Evolutionary conservation across 2,329 filamentous ascomycete genomes (phyloP).

Genomic region (Diplodia seriata): DNA sequence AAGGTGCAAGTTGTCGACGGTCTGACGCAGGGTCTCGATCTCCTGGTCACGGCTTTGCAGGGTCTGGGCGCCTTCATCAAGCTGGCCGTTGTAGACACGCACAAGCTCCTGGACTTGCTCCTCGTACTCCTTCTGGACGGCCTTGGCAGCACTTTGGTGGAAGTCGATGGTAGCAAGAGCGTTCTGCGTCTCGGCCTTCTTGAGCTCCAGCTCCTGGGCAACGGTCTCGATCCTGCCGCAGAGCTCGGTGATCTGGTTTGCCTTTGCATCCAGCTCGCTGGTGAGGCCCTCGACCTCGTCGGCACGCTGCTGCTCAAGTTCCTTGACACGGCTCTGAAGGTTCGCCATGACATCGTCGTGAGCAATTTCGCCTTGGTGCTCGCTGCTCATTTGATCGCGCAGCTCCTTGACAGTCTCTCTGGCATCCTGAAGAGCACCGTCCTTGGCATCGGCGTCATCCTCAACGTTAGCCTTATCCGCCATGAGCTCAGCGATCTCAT

Average conservation of each 20-base stretch:
- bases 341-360: conserved; percentile 15
- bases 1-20: conserved; percentile 22
- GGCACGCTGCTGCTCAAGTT: conserved; percentile 29
- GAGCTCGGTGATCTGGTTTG: conserved; percentile 27
- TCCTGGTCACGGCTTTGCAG: conserved; percentile 21
- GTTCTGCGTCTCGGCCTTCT: conserved; percentile 20
- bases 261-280: conserved; percentile 23
- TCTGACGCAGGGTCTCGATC: conserved; percentile 25
- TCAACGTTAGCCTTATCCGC: conserved; percentile 15
- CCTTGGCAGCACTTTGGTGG: conserved; percentile 26
- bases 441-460: conserved; percentile 12
- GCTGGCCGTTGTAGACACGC: conserved; percentile 32
- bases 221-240: conserved; percentile 15
- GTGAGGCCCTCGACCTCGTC: conserved; percentile 21
- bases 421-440: conserved; percentile 21
- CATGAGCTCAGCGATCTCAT: conserved; percentile 18
- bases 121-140: conserved; percentile 27
- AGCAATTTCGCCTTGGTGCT: conserved; percentile 23
- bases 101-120: conserved; percentile 30
- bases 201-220: conserved; percentile 28
- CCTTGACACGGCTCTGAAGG: conserved; percentile 29
- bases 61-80: conserved; percentile 27
- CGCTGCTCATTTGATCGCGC: conserved; percentile 22
- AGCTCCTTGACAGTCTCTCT: conserved; percentile 19
- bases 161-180: conserved; percentile 28